Percentiles rank a stretch among this genome's conserved stretches.
Conservation (phyloP, 129 eudicot species). For the Flaveria sonorensis region DNA sequence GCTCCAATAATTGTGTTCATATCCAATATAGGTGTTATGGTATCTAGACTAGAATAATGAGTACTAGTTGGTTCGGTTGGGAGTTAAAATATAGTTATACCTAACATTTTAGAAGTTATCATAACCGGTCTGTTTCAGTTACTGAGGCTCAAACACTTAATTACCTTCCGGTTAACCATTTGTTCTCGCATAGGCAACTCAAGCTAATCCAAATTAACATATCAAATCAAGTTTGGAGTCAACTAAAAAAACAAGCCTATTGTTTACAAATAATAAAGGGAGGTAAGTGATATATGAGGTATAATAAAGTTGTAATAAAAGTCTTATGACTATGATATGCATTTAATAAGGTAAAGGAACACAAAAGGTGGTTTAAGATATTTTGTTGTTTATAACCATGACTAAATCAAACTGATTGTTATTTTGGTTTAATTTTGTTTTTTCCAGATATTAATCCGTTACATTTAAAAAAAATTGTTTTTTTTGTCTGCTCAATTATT, state of each 20-base stretch:
- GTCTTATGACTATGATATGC: too few species aligned
- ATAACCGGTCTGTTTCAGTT: background rate
- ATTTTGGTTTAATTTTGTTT: too few species aligned
- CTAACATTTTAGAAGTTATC: background rate
- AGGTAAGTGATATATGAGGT: background rate
- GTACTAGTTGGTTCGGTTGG: background rate
- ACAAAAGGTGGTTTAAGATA: background rate
- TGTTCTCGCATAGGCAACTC: background rate
- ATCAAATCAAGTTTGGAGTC: background rate
- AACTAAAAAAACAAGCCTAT: too few species aligned
- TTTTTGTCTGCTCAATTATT: too few species aligned
- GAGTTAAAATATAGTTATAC: background rate
- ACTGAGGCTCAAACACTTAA: background rate
- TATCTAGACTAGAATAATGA: background rate
- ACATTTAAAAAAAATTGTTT: too few species aligned
- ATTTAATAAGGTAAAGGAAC: too few species aligned
- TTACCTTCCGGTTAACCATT: background rate
- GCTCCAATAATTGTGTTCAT: background rate
- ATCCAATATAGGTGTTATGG: background rate
- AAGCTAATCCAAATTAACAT: background rate
- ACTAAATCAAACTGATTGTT: too few species aligned
- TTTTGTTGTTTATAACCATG: too few species aligned
- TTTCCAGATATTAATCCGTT: too few species aligned
- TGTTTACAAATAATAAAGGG: background rate
- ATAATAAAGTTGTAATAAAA: too few species aligned